Evolutionary conservation across 164 flowering plant genomes (phyloP).

Genomic region (Macadamia integrifolia): DNA sequence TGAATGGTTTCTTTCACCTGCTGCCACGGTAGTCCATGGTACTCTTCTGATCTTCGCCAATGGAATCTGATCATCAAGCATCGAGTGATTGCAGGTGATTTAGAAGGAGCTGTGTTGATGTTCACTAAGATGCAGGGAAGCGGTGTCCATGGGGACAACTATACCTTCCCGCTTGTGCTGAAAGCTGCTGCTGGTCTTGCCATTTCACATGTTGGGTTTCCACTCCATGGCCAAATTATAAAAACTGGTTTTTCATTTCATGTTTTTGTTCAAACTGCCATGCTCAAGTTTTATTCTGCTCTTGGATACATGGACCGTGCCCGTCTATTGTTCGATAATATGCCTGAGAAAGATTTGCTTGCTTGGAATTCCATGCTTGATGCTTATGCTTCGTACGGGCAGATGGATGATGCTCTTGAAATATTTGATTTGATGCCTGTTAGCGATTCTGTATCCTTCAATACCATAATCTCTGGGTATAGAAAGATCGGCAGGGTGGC

Average conservation of each 20-base stretch:
- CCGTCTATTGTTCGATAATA: conserved; percentile 26
- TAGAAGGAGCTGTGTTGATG: conserved; percentile 10
- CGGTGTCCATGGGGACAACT: conserved; percentile 27
- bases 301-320: conserved; percentile 16
- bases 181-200: conserved; percentile 22
- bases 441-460: conserved; percentile 26
- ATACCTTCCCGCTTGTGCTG: conserved; percentile 29
- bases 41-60: not conserved
- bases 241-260: conserved; percentile 28
- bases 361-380: conserved; percentile 45
- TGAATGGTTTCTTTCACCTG: no score
- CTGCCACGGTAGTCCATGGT: not conserved
- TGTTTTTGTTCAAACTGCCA: conserved; percentile 32
- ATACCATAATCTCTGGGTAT: conserved; percentile 36
- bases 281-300: conserved; percentile 29
- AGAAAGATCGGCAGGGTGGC: conserved; percentile 16
- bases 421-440: conserved; percentile 22
- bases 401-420: conserved; percentile 22
- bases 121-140: conserved; percentile 18
- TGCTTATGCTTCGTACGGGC: conserved; percentile 27
- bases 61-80: conserved; percentile 30
- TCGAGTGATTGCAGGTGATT: conserved; percentile 14
- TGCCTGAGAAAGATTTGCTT: conserved; percentile 29
- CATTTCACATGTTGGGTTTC: conserved; percentile 6
- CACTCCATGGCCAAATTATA: conserved; percentile 30